Conservation (phyloP, 257 asterid species). For the Solanum tarijense region DNA sequence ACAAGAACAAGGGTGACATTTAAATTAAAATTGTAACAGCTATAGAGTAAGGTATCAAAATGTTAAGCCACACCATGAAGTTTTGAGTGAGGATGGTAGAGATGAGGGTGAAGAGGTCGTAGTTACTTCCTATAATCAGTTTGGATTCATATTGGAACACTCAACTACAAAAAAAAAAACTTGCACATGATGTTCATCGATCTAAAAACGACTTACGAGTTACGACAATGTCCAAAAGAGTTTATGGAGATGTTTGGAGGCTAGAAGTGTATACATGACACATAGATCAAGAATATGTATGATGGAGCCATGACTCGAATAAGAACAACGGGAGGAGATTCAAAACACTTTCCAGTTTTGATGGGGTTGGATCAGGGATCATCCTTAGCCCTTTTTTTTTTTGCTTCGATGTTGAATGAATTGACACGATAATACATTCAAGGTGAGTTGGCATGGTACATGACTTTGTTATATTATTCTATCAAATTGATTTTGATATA, state of each 20-base stretch:
- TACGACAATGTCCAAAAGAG: too few species aligned
- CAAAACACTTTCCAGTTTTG: background rate
- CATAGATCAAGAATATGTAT: background rate
- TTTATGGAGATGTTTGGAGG: background rate
- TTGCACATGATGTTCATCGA: background rate
- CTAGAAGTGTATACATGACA: background rate
- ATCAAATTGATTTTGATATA: background rate
- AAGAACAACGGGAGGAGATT: background rate
- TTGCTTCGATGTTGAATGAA: too few species aligned
- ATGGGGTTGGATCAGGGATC: background rate
- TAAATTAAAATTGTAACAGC: too few species aligned
- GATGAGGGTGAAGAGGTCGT: background rate
- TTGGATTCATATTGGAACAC: background rate
- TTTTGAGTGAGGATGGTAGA: background rate
- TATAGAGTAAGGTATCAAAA: background rate
- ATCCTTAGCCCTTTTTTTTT: background rate
- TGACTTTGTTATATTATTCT: too few species aligned
- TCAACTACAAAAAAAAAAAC: background rate
- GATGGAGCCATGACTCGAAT: background rate
- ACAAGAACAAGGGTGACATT: background rate
- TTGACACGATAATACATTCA: background rate
- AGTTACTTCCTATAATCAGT: fast-evolving
- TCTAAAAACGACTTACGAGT: background rate
- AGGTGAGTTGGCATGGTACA: too few species aligned
- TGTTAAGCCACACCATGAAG: background rate